Percentiles rank a stretch among this genome's conserved stretches.
phyloP scores from a whole-genome alignment of 495 filamentous ascomycete species.

The Staphylotrichum tortipilum region DNA sequence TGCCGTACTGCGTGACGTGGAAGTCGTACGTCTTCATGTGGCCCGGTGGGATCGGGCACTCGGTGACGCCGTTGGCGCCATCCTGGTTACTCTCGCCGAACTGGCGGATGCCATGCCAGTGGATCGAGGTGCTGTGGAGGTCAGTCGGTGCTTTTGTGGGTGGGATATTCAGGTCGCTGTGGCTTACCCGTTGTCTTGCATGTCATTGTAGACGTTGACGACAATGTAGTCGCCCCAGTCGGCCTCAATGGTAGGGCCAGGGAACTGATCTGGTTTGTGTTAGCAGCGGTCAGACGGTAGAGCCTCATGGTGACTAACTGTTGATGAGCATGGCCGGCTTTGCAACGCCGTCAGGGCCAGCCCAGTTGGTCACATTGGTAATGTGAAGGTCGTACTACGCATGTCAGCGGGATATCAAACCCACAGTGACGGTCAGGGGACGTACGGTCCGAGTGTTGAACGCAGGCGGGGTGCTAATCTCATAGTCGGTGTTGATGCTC shows the following conservation, averaged over 20 bases:
- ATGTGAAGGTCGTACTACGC: conserved; percentile 29
- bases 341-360: conserved; percentile 38
- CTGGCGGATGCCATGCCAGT: conserved; percentile 31
- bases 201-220: conserved; percentile 34
- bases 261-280: conserved; percentile 1
- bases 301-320: conserved; percentile 14
- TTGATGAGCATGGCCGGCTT: conserved; percentile 39
- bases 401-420: not conserved
- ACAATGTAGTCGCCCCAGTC: conserved; percentile 52
- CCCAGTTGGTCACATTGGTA: conserved; percentile 29
- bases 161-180: not conserved
- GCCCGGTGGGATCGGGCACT: conserved; percentile 44
- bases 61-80: conserved; percentile 37
- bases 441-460: conserved; percentile 25
- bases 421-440: not conserved
- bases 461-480: conserved; percentile 18
- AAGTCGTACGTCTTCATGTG: conserved; percentile 43
- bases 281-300: too few relatives aligned
- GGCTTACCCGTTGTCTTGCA: not conserved
- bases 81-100: conserved; percentile 33
- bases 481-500: conserved; percentile 29
- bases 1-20: conserved; percentile 45
- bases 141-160: too few relatives aligned
- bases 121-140: conserved; percentile 33
- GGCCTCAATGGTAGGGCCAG: conserved; percentile 48